Conservation (phyloP, 306 rosid species). For the Quercus variabilis region DNA sequence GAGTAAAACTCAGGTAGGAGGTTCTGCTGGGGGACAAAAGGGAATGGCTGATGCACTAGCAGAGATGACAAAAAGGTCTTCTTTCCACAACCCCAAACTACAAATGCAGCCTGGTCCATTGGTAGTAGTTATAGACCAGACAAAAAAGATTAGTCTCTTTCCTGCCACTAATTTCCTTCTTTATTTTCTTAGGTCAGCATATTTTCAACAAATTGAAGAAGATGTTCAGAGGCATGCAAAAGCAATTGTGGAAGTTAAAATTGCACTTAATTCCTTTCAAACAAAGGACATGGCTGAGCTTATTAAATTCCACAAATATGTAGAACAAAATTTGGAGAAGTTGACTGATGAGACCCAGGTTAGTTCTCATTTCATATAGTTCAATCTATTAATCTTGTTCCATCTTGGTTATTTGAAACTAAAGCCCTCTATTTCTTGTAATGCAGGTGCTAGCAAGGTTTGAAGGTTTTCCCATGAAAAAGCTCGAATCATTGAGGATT, state of each 20-base stretch:
- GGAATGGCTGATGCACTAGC: constrained; percentile 47
- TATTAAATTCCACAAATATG: constrained; percentile 28
- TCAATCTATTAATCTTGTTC: neutral
- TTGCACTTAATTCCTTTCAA: constrained; percentile 29
- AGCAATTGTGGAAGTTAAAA: constrained; percentile 24
- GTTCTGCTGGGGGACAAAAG: constrained; percentile 4
- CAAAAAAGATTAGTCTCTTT: neutral
- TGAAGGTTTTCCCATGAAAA: constrained; percentile 27
- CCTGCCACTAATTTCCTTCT: neutral
- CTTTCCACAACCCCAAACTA: neutral
- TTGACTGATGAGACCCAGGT: constrained; percentile 44
- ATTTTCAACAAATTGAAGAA: constrained; percentile 37
- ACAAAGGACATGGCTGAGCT: constrained; percentile 33
- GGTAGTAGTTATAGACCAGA: neutral
- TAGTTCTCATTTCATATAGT: neutral
- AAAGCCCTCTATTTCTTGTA: neutral
- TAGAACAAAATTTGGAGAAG: constrained; percentile 29
- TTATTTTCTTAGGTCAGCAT: constrained; percentile 19
- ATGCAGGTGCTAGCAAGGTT: constrained; percentile 22
- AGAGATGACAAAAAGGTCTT: constrained; percentile 38
- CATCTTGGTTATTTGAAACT: neutral
- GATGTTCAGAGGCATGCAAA: constrained; percentile 26
- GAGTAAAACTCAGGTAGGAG: constrained; percentile 7
- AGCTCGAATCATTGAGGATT: constrained; percentile 36
- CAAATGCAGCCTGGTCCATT: neutral